phyloP scores from a whole-genome alignment of 768 basidiomycete genomes.

The Imleria badia region DNA sequence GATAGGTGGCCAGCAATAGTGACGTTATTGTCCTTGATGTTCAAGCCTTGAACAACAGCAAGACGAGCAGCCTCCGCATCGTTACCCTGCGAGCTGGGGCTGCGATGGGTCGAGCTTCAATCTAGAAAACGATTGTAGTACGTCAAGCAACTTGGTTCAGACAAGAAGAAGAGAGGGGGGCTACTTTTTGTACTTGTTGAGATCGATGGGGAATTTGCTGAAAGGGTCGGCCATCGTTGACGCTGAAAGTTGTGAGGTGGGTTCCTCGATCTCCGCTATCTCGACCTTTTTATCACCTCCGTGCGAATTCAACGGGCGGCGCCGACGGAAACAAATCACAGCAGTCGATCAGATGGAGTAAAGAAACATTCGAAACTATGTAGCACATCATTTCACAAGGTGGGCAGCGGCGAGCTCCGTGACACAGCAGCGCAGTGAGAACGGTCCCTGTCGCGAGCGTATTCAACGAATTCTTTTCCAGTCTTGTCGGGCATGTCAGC shows the following conservation, averaged over 20 bases:
- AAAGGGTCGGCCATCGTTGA: slow-evolving; percentile 45
- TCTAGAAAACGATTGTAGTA: slow-evolving; percentile 44
- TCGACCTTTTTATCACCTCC: slow-evolving; percentile 26
- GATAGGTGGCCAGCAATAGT: slow-evolving; percentile 92
- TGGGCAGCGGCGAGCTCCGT: slow-evolving; percentile 5
- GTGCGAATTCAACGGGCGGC: slow-evolving; percentile 24
- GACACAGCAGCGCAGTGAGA: slow-evolving; percentile 12
- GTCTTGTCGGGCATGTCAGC: background rate
- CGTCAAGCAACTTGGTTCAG: background rate
- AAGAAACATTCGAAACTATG: slow-evolving; percentile 20
- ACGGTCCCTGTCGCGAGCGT: background rate
- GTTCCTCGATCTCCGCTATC: background rate
- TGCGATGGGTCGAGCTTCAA: slow-evolving; percentile 71
- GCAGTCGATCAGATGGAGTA: background rate
- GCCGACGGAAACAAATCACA: slow-evolving; percentile 1
- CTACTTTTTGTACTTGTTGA: slow-evolving; percentile 73
- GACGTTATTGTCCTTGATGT: slow-evolving; percentile 91
- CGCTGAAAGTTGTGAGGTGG: background rate
- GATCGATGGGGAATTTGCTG: slow-evolving; percentile 83
- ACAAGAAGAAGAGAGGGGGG: slow-evolving; percentile 9
- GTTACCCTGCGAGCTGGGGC: slow-evolving; percentile 72
- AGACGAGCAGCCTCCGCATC: slow-evolving; percentile 88
- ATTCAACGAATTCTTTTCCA: no score
- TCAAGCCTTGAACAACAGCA: slow-evolving; percentile 79
- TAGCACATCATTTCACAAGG: background rate